phyloP scores from a whole-genome alignment of 176 grass and related monocot genomes.

The Phyllostachys edulis region DNA sequence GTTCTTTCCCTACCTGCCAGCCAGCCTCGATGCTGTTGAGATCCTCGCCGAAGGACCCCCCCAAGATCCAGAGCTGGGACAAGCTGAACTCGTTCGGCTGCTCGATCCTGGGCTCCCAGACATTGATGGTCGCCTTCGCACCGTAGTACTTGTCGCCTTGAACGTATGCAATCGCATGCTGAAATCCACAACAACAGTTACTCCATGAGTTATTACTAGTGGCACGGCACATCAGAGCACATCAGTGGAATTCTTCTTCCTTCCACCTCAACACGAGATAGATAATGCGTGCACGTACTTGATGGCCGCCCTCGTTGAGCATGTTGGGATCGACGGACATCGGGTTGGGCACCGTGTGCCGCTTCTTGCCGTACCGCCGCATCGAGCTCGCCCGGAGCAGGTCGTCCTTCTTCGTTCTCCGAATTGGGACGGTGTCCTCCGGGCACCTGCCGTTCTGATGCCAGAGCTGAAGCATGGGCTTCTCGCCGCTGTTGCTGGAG shows the following conservation, averaged over 20 bases:
- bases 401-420: slow-evolving; percentile 62
- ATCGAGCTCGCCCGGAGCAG: slow-evolving; percentile 62
- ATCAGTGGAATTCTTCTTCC: not conserved
- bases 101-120: slow-evolving; percentile 87
- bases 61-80: slow-evolving; percentile 89
- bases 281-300: slow-evolving; percentile 32
- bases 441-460: slow-evolving; percentile 66
- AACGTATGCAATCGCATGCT: slow-evolving; percentile 83
- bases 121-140: slow-evolving; percentile 89
- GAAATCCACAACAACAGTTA: slow-evolving; percentile 36
- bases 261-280: not conserved
- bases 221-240: not conserved
- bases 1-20: slow-evolving; percentile 71
- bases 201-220: not conserved
- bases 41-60: slow-evolving; percentile 75
- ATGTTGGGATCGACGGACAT: slow-evolving; percentile 53
- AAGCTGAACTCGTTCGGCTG: slow-evolving; percentile 84
- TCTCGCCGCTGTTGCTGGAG: slow-evolving; percentile 26
- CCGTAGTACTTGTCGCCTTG: slow-evolving; percentile 91
- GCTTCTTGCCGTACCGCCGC: slow-evolving; percentile 68
- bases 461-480: slow-evolving; percentile 65
- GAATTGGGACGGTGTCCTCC: slow-evolving; percentile 60
- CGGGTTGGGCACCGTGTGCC: slow-evolving; percentile 41
- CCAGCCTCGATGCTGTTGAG: slow-evolving; percentile 96
- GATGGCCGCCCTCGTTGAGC: slow-evolving; percentile 71